Percentiles rank a stretch among this genome's conserved stretches.
phyloP scores from a whole-genome alignment of 78 protist species.

The Monocercomonoides exilis region DNA sequence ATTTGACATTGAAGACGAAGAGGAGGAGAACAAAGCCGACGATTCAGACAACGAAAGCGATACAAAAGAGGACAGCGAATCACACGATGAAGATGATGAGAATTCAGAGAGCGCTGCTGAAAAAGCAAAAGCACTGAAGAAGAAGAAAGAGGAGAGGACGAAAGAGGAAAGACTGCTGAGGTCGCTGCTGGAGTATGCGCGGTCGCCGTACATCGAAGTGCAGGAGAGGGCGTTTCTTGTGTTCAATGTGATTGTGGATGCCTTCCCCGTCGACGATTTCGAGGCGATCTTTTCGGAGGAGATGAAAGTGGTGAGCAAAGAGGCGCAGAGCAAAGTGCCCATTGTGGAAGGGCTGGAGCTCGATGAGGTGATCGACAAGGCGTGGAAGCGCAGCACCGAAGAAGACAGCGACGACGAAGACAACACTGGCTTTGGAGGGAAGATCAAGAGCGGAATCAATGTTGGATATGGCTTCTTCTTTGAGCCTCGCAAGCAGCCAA shows the following conservation, averaged over 20 bases:
- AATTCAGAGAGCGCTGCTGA: not conserved
- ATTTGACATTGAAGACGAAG: not conserved
- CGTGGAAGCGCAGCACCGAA: not conserved
- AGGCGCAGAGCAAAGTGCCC: not conserved
- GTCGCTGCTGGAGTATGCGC: not conserved
- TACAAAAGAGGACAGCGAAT: not conserved
- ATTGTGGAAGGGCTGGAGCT: not conserved
- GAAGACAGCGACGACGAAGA: not conserved
- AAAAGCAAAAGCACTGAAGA: not conserved
- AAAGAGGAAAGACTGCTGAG: not conserved
- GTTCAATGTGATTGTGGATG: not conserved
- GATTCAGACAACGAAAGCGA: not conserved
- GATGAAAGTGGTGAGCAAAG: not conserved
- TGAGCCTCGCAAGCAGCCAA: not conserved
- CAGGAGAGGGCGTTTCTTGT: not conserved
- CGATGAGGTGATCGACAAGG: not conserved
- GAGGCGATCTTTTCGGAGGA: not conserved
- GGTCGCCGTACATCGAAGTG: not conserved
- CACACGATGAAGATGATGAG: not conserved
- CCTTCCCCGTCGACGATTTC: not conserved
- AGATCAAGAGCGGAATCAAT: not conserved
- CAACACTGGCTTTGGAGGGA: not conserved
- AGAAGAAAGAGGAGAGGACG: not conserved
- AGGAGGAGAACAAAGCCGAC: not conserved
- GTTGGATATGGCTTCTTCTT: not conserved